Evolutionary conservation across 2,329 filamentous ascomycete species (phyloP), one percentile per base, ranked within the genome.

Genomic region (Aspergillus fijiensis): DNA sequence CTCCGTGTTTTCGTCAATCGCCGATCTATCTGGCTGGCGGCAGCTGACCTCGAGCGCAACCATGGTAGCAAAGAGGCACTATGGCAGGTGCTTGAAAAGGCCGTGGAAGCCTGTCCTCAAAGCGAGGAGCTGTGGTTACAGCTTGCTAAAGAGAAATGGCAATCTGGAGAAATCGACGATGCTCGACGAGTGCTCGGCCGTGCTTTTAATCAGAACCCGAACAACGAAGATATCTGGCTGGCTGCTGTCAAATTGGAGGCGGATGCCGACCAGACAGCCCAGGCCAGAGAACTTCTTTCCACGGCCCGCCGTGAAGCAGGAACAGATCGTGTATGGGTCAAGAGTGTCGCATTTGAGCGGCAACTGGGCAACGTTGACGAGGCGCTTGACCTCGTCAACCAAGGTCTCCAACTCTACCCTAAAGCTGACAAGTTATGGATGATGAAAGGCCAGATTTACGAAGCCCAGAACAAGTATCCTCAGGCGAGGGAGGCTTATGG

Each of bases 381-480:
- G 1, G 93, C 95, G 0, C 83, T 99, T 14, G 90, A 96, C 69
- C 87, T 99, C 11, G 91, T 91, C 49, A 91, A 93, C 61, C 89
- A 96, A 72, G 95, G 89, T 1, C 81, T 99, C 39, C 89, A 93
- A 65, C 84, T 91, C 10, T 99, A 96, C 79, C 94, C 95, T 0
- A 85, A 87, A 49, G 87, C 89, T 12, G 84, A 91, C 55, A 98
- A 98, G 77, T 83, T 99, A 25, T 97, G 94, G 89, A 97, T 98
- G 90, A 91, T 96, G 81, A 99, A 99, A 78, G 95, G 96, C 0
- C 95, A 99, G 73, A 95, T 98, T 63, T 99, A 99, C 81, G 90
- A 97, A 72, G 85, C 88, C 49, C 84, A 92, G 51, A 88, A 85
- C 68, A 92, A 92, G 78, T 79, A 89, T 14, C 88, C 89, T 0